Evolutionary conservation across 768 basidiomycete species (phyloP), one percentile per base, ranked within the genome.

Genomic region (Holtermannia corniformis): DNA sequence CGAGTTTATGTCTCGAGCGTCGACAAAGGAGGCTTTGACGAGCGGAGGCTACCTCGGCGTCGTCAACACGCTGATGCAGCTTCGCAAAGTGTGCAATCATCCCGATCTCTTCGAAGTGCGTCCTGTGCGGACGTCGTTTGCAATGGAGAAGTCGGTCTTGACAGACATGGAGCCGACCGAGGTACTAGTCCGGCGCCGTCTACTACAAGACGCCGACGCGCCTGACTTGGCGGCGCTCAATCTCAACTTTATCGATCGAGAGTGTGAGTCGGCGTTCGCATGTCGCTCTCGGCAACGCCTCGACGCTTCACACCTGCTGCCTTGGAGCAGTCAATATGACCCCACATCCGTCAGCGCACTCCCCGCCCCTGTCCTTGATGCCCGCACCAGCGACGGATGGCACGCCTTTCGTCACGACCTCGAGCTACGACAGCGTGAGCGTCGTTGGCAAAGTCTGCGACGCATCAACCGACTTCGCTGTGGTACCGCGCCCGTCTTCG

Each of bases 1-100:
- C 75, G 90, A 93, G 67, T 93, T 93, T 75, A 91, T 95, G 89
- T 78, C 83, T 11, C 81, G 90, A 24, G 80, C 86, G 0, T 82
- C 88, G 49, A 95, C 90, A 2, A 80, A 80, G 24, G 81, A 84
- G 57, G 87, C 87, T 19, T 76, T 95, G 44, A 77, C 83, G 20
- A 88, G 89, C 1, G 92, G 91, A 3, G 74, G 75, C 40, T 76
- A 74, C 59, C 70, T 77, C 28, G 73, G 73, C 27, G 74, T 77
- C 41, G 72, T 75, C 59, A 77, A 77, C 57, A 75, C 75, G 28
- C 55, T 75, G 32, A 75, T 75, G 74, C 73, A 75, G 51, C 57
- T 75, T 20, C 54, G 74, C n/a, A 75, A 75, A 49, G 73, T 74
- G n/a, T 75, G 74, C 52, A 75, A 75, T 55, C 74, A 75, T 45